phyloP scores from a whole-genome alignment of 2,329 filamentous ascomycete species.

The Nothopassalora personata region DNA sequence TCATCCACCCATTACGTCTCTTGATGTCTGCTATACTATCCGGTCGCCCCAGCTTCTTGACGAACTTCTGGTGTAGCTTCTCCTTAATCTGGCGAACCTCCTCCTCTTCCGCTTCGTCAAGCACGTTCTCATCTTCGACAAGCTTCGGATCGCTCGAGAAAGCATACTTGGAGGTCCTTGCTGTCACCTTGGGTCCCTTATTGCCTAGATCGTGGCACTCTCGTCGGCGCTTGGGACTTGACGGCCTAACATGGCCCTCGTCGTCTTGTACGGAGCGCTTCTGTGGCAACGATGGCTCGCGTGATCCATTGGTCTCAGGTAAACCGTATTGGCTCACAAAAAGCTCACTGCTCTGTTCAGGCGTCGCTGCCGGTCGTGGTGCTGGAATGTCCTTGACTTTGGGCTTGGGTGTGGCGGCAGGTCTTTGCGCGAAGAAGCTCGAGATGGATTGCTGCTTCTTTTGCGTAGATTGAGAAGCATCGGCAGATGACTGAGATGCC shows the following conservation, averaged over 20 bases:
- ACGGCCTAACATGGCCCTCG: constrained; percentile 10
- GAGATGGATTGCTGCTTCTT: constrained; percentile 80
- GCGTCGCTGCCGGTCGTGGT: not conserved
- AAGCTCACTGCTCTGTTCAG: constrained; percentile 12
- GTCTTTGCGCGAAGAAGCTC: constrained; percentile 30
- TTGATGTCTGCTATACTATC: constrained; percentile 70
- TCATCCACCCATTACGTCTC: constrained; percentile 52
- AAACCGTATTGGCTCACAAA: constrained; percentile 34
- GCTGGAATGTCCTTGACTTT: constrained; percentile 7
- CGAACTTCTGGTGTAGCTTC: constrained; percentile 74
- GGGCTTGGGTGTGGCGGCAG: constrained; percentile 24
- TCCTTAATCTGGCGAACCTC: constrained; percentile 56
- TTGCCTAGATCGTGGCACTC: constrained; percentile 20
- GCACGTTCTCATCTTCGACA: constrained; percentile 35
- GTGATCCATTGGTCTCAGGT: not conserved
- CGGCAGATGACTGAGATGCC: not conserved
- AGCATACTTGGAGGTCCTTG: constrained; percentile 53
- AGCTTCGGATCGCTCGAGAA: constrained; percentile 49
- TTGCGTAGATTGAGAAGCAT: constrained; percentile 29
- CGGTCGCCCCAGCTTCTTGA: constrained; percentile 81
- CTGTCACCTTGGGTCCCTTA: constrained; percentile 35
- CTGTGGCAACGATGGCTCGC: constrained; percentile 2
- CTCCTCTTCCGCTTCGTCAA: constrained; percentile 46
- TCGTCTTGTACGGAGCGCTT: constrained; percentile 21
- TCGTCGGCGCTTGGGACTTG: constrained; percentile 16